Evolutionary conservation across 2,329 filamentous ascomycete genomes (phyloP), one percentile per base, ranked within the genome.

Genomic region (Monosporascus sp.): DNA sequence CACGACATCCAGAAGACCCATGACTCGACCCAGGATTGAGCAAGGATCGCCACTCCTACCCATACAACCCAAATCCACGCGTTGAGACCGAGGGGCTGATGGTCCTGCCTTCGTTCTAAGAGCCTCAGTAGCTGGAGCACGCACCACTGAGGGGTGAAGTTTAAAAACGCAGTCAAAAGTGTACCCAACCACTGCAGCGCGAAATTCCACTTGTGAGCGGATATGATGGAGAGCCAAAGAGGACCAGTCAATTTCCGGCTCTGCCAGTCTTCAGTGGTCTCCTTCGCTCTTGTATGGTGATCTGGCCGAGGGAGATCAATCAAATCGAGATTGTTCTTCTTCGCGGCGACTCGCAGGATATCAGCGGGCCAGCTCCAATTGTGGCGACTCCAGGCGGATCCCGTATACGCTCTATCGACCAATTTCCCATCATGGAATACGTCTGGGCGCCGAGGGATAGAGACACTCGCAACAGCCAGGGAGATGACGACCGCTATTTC

Each of bases 61-160:
- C 76, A 80, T 26, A 85, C 64, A 1, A 91, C 86, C 76, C 88
- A 86, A n/a, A 81, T 66, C 84, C 86, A 89, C 0, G 85, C 79
- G 37, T 81, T 75, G 1, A 76, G 63, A 2, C 76, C 73, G 9
- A 81, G 71, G 18, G 72, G 63, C 18, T 75, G 68, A 1, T 76
- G 78, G 1, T 65, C 63, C 5, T 72, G 68, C 14, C 80, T 76
- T 15, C 65, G 67, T 67, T 93, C 88, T 8, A 93, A 75, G 2
- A 81, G 76, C 37, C 75, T 76, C 20, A 93, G 77, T 14, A 93
- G 78, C 47, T 81, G 79, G 53, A 86, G 76, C 58, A 89, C 82
- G 28, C 85, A 80, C 66, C 86, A 82, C 63, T 90, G 89, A 0
- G 89, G 89, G 0, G 82, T 79, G 54, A 91, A 85, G 52, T 82